Percentiles rank a stretch among this genome's conserved stretches.
Evolutionary conservation across 768 basidiomycete genomes (phyloP).

Genomic region (Tricholoma flavovirens): DNA sequence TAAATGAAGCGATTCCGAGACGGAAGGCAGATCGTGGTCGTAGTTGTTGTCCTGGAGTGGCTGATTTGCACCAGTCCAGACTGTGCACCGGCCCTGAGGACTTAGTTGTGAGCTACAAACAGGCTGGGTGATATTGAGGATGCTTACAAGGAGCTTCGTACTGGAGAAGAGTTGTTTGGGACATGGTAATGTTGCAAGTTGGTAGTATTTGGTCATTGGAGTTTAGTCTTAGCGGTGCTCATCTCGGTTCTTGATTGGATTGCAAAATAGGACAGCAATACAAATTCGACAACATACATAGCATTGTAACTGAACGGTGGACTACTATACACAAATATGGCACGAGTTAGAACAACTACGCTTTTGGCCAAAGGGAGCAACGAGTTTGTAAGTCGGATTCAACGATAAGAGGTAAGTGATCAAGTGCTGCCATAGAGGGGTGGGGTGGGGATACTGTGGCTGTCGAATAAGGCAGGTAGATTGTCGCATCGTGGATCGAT

Average conservation of each 20-base stretch:
- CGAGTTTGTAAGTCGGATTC: conserved; percentile 2
- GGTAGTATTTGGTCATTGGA: neutral
- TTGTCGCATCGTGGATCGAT: conserved; percentile 1
- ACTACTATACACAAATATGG: neutral
- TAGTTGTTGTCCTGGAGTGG: conserved; percentile 65
- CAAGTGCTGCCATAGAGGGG: conserved; percentile 19
- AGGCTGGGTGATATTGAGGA: neutral
- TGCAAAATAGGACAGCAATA: neutral
- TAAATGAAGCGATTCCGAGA: conserved; percentile 79
- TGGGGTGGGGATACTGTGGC: conserved; percentile 16
- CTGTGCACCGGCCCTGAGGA: conserved; percentile 76
- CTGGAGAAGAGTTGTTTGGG: conserved; percentile 67
- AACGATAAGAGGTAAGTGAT: conserved; percentile 1
- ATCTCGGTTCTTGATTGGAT: too few species aligned
- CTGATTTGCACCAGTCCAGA: conserved; percentile 83
- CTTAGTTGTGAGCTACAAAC: conserved; percentile 4
- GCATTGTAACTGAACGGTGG: neutral
- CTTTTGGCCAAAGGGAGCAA: neutral
- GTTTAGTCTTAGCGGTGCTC: too few species aligned
- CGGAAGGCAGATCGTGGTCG: conserved; percentile 78
- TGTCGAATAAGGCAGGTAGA: conserved; percentile 13
- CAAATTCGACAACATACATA: neutral
- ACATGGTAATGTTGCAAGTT: conserved; percentile 37
- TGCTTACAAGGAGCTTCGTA: conserved; percentile 83
- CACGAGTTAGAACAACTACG: neutral